Base-by-base conservation (phyloP, 2,329 filamentous ascomycete genomes). In the Aureobasidium sp. region DNA sequence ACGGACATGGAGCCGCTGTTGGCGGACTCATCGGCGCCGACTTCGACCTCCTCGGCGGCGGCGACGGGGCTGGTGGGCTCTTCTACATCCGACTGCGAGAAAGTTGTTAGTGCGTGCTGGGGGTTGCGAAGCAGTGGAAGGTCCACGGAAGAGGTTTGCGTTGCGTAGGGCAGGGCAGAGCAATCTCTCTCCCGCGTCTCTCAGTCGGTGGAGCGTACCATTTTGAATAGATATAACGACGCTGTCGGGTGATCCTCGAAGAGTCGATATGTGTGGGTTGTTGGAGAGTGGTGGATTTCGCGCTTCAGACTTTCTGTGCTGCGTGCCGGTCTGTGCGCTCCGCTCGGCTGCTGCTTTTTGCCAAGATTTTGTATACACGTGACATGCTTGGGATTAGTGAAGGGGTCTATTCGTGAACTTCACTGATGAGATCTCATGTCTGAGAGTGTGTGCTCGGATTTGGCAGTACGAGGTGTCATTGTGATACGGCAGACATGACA, bases 31-130 rank as follows among this genome's bases (percentile, higher is more conserved):
- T 96, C 92, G 80, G 89, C 91, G 77, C 88, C 88, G 78, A 97
- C 91, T 82, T 97, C 93, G 80, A 97, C 92, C 85, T 97, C 94
- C 73, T 87, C 85, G 75, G 83, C 80, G 77, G 89, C 86, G 76
- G 80, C 78, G 76, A 85, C 91, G 77, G 90, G 89, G 81, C 90
- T 88, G 80, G 86, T 88, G 81, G 87, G 91, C 89, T 97, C 93
- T 97, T 97, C 94, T 97, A 93, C 93, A 91, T 97, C 93, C 91
- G 93, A 97, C 94, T 97, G 70, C 65, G 22, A 11, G 25, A 34
- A 9, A 39, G 22, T 14, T 44, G 37, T 42, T 44, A 56, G 39
- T 56, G 42, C n/a, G 25, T 45, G 31, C 42, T 45, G 22, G 22
- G 22, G 22, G 20, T 29, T 52, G 20, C 2, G 29, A 25, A 27